Evolutionary conservation across 2,329 filamentous ascomycete species (phyloP), one percentile per base, ranked within the genome.

Genomic region (Pyrenochaeta sp.): DNA sequence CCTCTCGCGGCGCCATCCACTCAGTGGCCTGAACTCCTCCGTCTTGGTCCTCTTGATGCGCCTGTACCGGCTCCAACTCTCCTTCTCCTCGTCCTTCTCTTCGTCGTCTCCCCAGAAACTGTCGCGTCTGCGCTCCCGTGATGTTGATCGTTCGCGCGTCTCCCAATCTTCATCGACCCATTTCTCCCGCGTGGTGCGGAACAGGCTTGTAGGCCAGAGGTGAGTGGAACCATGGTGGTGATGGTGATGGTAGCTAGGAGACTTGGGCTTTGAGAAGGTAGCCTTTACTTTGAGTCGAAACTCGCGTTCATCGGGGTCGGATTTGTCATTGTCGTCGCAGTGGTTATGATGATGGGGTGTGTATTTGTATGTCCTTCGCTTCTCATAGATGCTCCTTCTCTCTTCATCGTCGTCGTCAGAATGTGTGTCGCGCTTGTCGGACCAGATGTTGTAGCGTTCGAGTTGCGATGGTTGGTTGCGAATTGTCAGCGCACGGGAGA

Each of bases 401-500:
- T 59, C 23, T 27, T 27, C 35, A 2, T 49, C 36, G 20, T 60
- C 58, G n/a, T 49, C 40, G 2, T 49, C 49, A 12, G 41, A 44
- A 17, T 49, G 50, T 20, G 36, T 27, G 17, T 49, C 35, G 14
- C 53, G 39, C 7, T 53, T 50, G 40, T 60, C 57, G 15, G 60
- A 64, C 64, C 67, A 71, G 58, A 74, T 58, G 51, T 71, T 71
- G 61, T 70, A 74, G 46, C 71, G 71, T 51, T 73, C 68, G 15
- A 72, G 58, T 42, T 66, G 61, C 43, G 58, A 62, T 42, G 71
- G 67, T 30, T 65, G 60, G 42, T 61, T 36, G 48, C 64, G 69
- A 35, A 68, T 53, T 35, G 66, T 66, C 10, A 72, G 58, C 44
- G 69, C 62, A 36, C 65, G 67, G 7, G 65, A 71, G n/a, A 61